Conservation (phyloP, 164 flowering plant genomes). For the Vitis rotundifolia region DNA sequence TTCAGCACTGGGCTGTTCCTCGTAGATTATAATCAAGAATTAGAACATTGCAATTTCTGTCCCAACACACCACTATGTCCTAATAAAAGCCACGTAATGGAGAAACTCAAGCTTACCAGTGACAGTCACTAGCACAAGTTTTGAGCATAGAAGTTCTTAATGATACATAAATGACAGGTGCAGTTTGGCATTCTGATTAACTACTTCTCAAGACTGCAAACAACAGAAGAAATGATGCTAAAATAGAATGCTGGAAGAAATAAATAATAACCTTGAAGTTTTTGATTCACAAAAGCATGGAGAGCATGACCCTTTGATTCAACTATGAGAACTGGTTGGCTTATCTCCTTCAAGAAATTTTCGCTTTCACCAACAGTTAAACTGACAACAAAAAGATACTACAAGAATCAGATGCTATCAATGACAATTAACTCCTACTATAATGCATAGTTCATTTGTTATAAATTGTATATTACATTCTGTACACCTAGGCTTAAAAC, state of each 20-base stretch:
- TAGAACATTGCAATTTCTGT: no score
- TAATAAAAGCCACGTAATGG: no score
- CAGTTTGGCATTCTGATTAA: not conserved
- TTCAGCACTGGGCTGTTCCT: no score
- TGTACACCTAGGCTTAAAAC: not conserved
- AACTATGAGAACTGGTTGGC: conserved; percentile 55
- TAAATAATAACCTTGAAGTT: conserved; percentile 62
- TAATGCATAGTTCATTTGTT: not conserved
- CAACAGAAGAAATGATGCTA: not conserved
- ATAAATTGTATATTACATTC: not conserved
- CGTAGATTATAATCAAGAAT: no score
- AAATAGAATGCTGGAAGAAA: not conserved
- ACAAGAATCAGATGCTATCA: not conserved
- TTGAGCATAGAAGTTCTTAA: not conserved
- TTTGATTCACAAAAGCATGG: conserved; percentile 83
- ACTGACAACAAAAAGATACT: conserved; percentile 43
- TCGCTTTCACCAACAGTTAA: conserved; percentile 61
- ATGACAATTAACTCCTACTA: not conserved
- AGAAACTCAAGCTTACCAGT: no score
- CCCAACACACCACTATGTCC: no score
- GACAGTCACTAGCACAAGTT: not conserved
- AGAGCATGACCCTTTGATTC: conserved; percentile 96
- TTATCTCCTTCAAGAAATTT: conserved; percentile 53
- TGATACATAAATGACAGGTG: not conserved
- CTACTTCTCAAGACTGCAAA: not conserved